These are phyloP conservation scores for Pseudogymnoascus sp. DNA, from an alignment of 2,329 filamentous ascomycete genomes.

Conservation along the genomic window DNA sequence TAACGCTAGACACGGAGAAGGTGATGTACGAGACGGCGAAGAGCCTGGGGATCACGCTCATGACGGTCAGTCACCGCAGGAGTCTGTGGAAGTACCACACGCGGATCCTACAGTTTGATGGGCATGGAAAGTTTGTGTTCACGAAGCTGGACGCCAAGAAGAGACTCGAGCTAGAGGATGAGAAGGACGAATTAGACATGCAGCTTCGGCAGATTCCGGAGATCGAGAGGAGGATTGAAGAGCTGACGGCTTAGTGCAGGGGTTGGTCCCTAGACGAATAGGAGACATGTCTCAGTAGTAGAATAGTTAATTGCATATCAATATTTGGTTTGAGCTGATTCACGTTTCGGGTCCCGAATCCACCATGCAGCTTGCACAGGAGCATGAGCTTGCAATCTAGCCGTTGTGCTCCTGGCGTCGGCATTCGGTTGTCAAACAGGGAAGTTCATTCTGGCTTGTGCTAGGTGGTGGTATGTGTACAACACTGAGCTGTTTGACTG, in stretches of 20 bases:
- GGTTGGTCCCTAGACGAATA: not conserved
- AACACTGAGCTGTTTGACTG: not conserved
- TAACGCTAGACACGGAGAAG: slow-evolving; percentile 91
- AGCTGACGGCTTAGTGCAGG: slow-evolving; percentile 51
- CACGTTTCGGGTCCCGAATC: not conserved
- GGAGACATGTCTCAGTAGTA: slow-evolving; percentile 4
- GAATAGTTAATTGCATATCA: slow-evolving; percentile 6
- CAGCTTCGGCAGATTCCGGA: slow-evolving; percentile 79
- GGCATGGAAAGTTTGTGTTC: slow-evolving; percentile 85
- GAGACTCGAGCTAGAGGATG: slow-evolving; percentile 80
- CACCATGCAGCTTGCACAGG: not conserved
- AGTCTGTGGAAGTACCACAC: slow-evolving; percentile 96
- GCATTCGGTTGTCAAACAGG: not conserved
- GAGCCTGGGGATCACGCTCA: slow-evolving; percentile 80
- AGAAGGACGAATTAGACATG: slow-evolving; percentile 88
- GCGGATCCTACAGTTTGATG: slow-evolving; percentile 92
- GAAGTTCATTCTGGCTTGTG: not conserved
- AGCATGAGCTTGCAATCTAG: not conserved
- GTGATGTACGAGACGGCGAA: slow-evolving; percentile 98
- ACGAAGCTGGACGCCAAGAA: slow-evolving; percentile 81
- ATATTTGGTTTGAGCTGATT: slow-evolving; percentile 2
- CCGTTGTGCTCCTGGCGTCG: not conserved
- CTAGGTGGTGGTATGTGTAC: not conserved
- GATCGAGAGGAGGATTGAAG: slow-evolving; percentile 73
- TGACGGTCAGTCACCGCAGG: slow-evolving; percentile 88